Evolutionary conservation across 768 basidiomycete genomes (phyloP).

Genomic region (Russula olivacea): DNA sequence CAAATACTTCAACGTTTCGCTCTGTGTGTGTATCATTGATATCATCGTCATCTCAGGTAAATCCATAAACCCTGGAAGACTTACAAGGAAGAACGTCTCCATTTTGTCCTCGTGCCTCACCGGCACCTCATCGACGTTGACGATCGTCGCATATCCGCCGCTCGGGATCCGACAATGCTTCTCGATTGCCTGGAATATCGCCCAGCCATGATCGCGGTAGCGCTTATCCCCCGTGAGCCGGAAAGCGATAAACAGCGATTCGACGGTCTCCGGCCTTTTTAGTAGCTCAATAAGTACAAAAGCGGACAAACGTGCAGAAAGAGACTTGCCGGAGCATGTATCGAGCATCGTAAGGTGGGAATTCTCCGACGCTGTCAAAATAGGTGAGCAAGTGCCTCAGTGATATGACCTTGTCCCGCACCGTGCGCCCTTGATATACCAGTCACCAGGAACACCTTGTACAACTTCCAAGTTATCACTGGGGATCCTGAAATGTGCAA

Average conservation of each 20-base stretch:
- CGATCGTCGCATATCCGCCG: slow-evolving; percentile 79
- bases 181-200: slow-evolving; percentile 85
- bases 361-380: slow-evolving; percentile 26
- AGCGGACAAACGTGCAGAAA: neutral
- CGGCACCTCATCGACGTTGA: slow-evolving; percentile 78
- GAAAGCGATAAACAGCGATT: slow-evolving; percentile 88
- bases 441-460: slow-evolving; percentile 51
- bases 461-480: slow-evolving; percentile 48
- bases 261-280: slow-evolving; percentile 82
- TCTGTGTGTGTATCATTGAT: slow-evolving; percentile 38
- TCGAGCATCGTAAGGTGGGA: slow-evolving; percentile 67
- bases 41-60: neutral
- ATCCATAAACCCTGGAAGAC: slow-evolving; percentile 26
- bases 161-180: slow-evolving; percentile 67
- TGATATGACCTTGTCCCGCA: slow-evolving; percentile 31
- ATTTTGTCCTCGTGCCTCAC: slow-evolving; percentile 76
- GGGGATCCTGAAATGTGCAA: slow-evolving; percentile 73
- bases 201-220: slow-evolving; percentile 83
- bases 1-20: slow-evolving; percentile 88
- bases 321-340: slow-evolving; percentile 76
- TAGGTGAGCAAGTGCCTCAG: neutral
- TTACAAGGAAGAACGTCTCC: slow-evolving; percentile 91
- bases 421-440: slow-evolving; percentile 88
- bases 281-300: neutral
- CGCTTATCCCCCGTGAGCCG: slow-evolving; percentile 78